These are phyloP conservation scores for Candida ponderosae DNA, from an alignment of 805 yeast genomes.

Conservation along the genomic window DNA sequence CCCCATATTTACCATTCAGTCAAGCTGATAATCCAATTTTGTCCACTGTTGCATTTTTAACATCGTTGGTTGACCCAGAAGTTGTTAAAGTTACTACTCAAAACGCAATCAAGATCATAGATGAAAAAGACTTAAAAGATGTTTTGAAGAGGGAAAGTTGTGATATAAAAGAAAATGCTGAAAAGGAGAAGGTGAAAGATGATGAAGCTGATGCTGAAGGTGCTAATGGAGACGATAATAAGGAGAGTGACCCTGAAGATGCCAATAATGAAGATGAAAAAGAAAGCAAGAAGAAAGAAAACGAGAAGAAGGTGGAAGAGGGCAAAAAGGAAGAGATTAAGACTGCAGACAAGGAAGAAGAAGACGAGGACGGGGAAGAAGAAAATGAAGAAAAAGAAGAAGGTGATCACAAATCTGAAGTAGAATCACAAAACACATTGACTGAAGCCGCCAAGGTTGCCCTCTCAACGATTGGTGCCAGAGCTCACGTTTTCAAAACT, in stretches of 20 bases:
- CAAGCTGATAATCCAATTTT: conserved; percentile 89
- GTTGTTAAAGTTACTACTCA: conserved; percentile 77
- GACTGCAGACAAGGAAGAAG: conserved; percentile 2
- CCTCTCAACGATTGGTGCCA: conserved; percentile 68
- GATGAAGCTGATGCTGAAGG: conserved; percentile 3
- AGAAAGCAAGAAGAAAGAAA: conserved; percentile 3
- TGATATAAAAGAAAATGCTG: too few relatives aligned
- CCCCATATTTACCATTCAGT: conserved; percentile 78
- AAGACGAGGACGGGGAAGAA: conserved; percentile 2
- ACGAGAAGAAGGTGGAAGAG: conserved; percentile 1
- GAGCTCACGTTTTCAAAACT: conserved; percentile 72
- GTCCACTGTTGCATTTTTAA: conserved; percentile 84
- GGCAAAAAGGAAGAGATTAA: too few relatives aligned
- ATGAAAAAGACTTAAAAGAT: conserved; percentile 15
- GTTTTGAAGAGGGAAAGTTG: conserved; percentile 10
- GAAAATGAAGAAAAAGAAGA: conserved; percentile 1
- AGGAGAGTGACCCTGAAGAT: conserved; percentile 4
- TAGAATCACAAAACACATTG: conserved; percentile 13
- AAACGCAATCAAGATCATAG: conserved; percentile 38
- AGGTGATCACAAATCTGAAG: not conserved
- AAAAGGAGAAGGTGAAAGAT: conserved; percentile 10
- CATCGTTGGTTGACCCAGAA: conserved; percentile 77
- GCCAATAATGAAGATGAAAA: conserved; percentile 6
- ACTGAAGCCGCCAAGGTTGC: conserved; percentile 64
- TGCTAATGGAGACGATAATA: not conserved